phyloP scores from a whole-genome alignment of 805 yeast genomes.

The Pachysolen tannophilus region DNA sequence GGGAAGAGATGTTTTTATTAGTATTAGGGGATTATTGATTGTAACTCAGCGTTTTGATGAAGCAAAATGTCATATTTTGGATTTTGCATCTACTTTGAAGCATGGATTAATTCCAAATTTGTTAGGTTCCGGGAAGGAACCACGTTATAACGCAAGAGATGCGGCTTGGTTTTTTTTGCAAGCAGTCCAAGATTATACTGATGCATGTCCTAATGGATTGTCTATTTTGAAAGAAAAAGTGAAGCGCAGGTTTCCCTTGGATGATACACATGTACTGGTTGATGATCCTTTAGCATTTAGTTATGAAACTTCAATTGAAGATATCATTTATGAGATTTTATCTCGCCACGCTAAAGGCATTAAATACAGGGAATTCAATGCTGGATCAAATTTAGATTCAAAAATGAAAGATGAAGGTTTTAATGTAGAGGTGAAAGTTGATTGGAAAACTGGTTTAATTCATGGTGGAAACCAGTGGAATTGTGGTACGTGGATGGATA shows the following conservation, averaged over 20 bases:
- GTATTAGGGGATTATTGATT: slow-evolving; percentile 73
- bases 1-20: slow-evolving; percentile 95
- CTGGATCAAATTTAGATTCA: slow-evolving; percentile 79
- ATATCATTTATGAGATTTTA: slow-evolving; percentile 74
- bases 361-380: slow-evolving; percentile 87
- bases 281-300: slow-evolving; percentile 73
- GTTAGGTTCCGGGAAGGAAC: slow-evolving; percentile 87
- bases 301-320: slow-evolving; percentile 61
- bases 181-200: slow-evolving; percentile 76
- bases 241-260: slow-evolving; percentile 71
- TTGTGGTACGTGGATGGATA: slow-evolving; percentile 99
- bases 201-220: slow-evolving; percentile 60
- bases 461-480: slow-evolving; percentile 89
- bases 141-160: slow-evolving; percentile 93
- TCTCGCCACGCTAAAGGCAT: slow-evolving; percentile 87
- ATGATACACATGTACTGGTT: slow-evolving; percentile 66
- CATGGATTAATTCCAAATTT: slow-evolving; percentile 94
- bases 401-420: slow-evolving; percentile 94
- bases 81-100: slow-evolving; percentile 84
- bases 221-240: slow-evolving; percentile 63
- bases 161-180: slow-evolving; percentile 95
- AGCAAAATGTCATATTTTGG: slow-evolving; percentile 74
- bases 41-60: slow-evolving; percentile 73
- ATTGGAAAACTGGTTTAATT: slow-evolving; percentile 83
- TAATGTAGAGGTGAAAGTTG: slow-evolving; percentile 71